Base-by-base conservation (phyloP, 352 stramenopile species). In the Globisporangium ultimum region DNA sequence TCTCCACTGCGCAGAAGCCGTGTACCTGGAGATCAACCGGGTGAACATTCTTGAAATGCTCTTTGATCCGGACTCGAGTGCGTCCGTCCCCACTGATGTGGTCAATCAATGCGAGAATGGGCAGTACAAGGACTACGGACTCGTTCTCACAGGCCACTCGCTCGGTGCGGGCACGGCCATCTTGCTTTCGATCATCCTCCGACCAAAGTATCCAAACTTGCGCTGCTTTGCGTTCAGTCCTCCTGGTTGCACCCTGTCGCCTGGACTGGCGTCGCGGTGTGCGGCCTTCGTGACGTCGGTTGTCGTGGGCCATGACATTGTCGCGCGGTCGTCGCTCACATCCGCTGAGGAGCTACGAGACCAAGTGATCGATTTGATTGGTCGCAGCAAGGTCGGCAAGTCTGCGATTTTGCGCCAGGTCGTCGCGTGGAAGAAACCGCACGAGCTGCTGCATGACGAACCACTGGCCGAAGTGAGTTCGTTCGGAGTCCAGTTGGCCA, bases 1-100 rank as follows among this genome's bases (percentile, higher is more conserved):
- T 38, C 62, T 93, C 9, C 83, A 89, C 38, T 89, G 76, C 53
- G 87, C 84, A 8, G 82, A 92, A 52, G 74, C 75, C 1, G 60
- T 92, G 5, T 90, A 88, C 67, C 60, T 89, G 22, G 84, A 95
- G 50, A 64, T 95, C 34, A 76, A 81, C 53, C 80, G 79, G 17
- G 68, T 93, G 1, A 74, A 76, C 6, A 69, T 94, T 15, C 58
- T 95, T n/a, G 73, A 91, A n/a, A 95, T 95, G 86, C 77, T 95
- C 12, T 88, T 93, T 48, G 71, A 95, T 36, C 64, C 80, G 24
- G 54, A 90, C 20, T 76, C 78, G 10, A 71, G 62, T 13, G 63
- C 74, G 2, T 58, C 71, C 0, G 70, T 91, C 48, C 76, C 76
- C 0, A 70, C 67, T 10, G 69, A 80, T 38, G 66, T 70, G 32